These are phyloP conservation scores for Cystoderma amianthinum DNA, from an alignment of 768 basidiomycete species.

Conservation along the genomic window DNA sequence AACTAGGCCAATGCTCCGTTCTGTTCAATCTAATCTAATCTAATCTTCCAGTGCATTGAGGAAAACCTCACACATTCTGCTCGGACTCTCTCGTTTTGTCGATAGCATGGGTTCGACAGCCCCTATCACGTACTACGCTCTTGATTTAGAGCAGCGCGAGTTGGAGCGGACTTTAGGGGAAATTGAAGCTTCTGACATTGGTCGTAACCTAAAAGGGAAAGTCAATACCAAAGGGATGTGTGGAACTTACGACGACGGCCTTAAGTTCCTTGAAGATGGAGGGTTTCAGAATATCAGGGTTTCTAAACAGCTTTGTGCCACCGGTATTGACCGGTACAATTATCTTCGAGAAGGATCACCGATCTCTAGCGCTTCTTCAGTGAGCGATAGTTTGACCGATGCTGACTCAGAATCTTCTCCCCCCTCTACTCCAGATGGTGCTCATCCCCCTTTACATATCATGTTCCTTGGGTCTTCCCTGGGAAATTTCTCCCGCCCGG, in stretches of 20 bases:
- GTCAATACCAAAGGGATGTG: constrained; percentile 80
- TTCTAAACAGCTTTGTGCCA: constrained; percentile 3
- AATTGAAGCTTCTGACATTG: constrained; percentile 59
- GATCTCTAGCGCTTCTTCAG: constrained; percentile 23
- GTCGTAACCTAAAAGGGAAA: constrained; percentile 56
- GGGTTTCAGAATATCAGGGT: constrained; percentile 30
- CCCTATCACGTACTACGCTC: constrained; percentile 81
- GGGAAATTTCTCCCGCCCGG: constrained; percentile 79
- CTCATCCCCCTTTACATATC: constrained; percentile 60
- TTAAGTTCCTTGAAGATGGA: constrained; percentile 69
- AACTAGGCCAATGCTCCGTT: neutral
- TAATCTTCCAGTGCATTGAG: constrained; percentile 58
- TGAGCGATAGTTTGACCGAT: constrained; percentile 12
- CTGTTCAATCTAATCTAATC: constrained; percentile 6
- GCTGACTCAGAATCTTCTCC: constrained; percentile 18
- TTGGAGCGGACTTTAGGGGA: constrained; percentile 71
- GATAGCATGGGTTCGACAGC: constrained; percentile 23
- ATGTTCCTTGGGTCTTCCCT: constrained; percentile 90
- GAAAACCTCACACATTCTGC: constrained; percentile 83
- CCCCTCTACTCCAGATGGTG: constrained; percentile 41
- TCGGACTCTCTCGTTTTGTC: constrained; percentile 56
- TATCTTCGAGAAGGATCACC: constrained; percentile 32
- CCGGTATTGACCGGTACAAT: constrained; percentile 4
- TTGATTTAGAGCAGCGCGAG: constrained; percentile 87
- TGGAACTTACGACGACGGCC: constrained; percentile 87